A percentile compares a stretch with the other conserved stretches of the same genome.
phyloP scores from a whole-genome alignment of 2,329 filamentous ascomycete species.

The Lanzia echinophila region DNA sequence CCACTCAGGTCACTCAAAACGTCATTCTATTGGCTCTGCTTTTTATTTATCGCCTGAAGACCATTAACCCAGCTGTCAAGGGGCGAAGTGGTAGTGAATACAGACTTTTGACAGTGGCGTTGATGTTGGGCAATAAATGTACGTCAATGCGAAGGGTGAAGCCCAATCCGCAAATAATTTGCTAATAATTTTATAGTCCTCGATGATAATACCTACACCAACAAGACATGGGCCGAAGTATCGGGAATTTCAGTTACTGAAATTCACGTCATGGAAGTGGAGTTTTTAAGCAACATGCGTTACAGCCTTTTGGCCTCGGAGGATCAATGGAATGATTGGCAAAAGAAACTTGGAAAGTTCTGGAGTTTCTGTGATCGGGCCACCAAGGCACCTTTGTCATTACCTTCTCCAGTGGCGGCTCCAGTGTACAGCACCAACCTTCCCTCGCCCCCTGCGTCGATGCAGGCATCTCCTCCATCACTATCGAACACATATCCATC shows the following conservation, averaged over 20 bases:
- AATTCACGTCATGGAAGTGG: conserved; percentile 99
- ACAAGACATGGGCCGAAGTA: conserved; percentile 98
- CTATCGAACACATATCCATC: conserved; percentile 34
- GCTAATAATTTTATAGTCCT: conserved; percentile 51
- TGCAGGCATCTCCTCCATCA: conserved; percentile 42
- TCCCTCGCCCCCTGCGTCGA: conserved; percentile 44
- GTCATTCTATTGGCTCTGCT: conserved; percentile 84
- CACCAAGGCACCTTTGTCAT: conserved; percentile 20
- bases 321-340: conserved; percentile 82
- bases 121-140: conserved; percentile 99
- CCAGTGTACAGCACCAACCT: conserved; percentile 37
- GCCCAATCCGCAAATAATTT: background rate
- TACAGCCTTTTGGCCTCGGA: conserved; percentile 87
- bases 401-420: conserved; percentile 24
- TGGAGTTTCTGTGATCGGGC: conserved; percentile 52
- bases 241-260: conserved; percentile 89
- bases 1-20: conserved; percentile 93
- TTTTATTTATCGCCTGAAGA: conserved; percentile 91
- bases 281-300: conserved; percentile 97
- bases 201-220: conserved; percentile 98
- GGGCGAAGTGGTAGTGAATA: conserved; percentile 93
- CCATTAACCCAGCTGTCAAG: conserved; percentile 79
- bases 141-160: conserved; percentile 29
- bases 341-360: conserved; percentile 74
- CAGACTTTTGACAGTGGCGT: conserved; percentile 80